A percentile compares a stretch with the other conserved stretches of the same genome.
phyloP scores from a whole-genome alignment of 169 alveolate genomes.

The Plasmodium gonderi region DNA sequence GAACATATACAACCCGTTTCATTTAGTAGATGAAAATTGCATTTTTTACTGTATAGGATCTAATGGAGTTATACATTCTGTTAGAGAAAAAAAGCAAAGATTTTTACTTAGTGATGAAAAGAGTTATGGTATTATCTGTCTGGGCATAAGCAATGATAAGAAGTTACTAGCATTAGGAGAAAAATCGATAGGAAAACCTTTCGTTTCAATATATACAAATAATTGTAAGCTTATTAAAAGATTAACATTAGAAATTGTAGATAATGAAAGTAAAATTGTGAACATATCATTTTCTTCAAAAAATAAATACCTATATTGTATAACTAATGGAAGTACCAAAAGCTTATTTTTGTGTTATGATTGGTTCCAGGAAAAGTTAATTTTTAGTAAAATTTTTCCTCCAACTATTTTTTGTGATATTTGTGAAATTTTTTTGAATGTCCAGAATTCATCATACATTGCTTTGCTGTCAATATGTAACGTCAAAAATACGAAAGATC shows the following conservation, averaged over 20 bases:
- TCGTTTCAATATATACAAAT: constrained; percentile 30
- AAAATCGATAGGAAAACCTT: constrained; percentile 51
- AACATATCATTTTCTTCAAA: constrained; percentile 51
- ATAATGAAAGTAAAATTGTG: constrained; percentile 63
- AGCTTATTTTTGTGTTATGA: constrained; percentile 74
- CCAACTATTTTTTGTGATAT: constrained; percentile 8
- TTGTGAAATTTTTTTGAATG: constrained; percentile 47
- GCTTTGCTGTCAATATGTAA: constrained; percentile 19
- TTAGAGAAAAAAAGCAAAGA: constrained; percentile 38
- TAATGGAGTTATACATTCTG: constrained; percentile 64
- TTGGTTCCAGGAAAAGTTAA: constrained; percentile 54
- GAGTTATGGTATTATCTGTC: constrained; percentile 63
- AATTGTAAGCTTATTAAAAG: constrained; percentile 31
- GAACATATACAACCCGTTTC: constrained; percentile 51
- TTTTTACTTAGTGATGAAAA: constrained; percentile 54
- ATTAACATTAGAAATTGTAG: constrained; percentile 40
- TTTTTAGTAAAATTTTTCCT: constrained; percentile 49
- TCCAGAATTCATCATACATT: constrained; percentile 48
- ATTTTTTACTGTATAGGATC: constrained; percentile 52
- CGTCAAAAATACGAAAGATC: background rate
- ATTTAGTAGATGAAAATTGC: constrained; percentile 35
- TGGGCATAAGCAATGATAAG: constrained; percentile 59
- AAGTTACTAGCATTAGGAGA: constrained; percentile 67
- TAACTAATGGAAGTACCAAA: constrained; percentile 69
- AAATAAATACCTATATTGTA: constrained; percentile 66